Conservation (phyloP, 192 early-diverging fungal species). For the Podila epigama region DNA sequence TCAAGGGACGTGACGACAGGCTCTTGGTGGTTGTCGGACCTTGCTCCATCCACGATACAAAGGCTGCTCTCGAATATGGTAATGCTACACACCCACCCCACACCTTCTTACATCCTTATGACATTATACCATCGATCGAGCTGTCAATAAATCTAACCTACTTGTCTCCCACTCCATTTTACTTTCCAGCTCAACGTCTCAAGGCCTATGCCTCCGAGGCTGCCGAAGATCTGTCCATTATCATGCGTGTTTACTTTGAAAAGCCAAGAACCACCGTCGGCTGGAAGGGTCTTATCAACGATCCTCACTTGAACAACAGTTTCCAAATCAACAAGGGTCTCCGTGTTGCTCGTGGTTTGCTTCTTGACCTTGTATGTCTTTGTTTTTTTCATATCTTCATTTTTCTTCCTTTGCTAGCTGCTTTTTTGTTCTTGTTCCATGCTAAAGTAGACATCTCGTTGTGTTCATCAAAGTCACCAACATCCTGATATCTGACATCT, state of each 20-base stretch:
- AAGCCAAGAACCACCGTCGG: slow-evolving; percentile 87
- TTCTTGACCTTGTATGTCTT: slow-evolving; percentile 66
- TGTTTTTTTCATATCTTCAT: background rate
- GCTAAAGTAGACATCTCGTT: too few relatives aligned
- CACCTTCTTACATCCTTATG: background rate
- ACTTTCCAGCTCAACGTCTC: slow-evolving; percentile 59
- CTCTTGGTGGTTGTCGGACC: slow-evolving; percentile 85
- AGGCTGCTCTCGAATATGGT: slow-evolving; percentile 82
- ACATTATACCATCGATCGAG: background rate
- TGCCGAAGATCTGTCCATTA: slow-evolving; percentile 69
- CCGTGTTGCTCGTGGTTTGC: slow-evolving; percentile 73
- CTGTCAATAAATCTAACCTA: background rate
- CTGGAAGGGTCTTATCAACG: slow-evolving; percentile 95
- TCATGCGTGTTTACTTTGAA: slow-evolving; percentile 91
- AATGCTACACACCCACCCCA: too few relatives aligned
- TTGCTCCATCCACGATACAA: slow-evolving; percentile 86
- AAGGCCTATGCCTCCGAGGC: slow-evolving; percentile 63
- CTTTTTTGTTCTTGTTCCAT: too few relatives aligned
- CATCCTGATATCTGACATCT: background rate
- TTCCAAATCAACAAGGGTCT: slow-evolving; percentile 87
- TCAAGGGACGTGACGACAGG: slow-evolving; percentile 77
- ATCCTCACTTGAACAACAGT: slow-evolving; percentile 74
- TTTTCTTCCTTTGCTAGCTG: too few relatives aligned
- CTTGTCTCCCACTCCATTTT: background rate
- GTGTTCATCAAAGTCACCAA: too few relatives aligned